Percentiles rank a stretch among this genome's conserved stretches.
Evolutionary conservation across 371 early-diverging fungal species (phyloP).

Genomic region (Mucor ambiguus): DNA sequence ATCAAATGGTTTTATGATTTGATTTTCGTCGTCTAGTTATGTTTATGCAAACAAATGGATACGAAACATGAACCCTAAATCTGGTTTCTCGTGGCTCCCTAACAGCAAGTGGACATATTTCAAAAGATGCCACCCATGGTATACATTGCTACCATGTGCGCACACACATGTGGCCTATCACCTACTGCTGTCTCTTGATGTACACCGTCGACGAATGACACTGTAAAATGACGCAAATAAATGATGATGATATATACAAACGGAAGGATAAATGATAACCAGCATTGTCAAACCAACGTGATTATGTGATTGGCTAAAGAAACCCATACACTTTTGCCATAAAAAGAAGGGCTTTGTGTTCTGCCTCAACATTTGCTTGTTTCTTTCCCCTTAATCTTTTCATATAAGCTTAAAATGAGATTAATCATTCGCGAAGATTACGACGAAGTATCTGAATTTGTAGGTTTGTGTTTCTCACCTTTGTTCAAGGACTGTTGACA

Average conservation of each 20-base stretch:
- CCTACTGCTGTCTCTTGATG: neutral
- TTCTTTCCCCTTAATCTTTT: neutral
- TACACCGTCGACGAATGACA: neutral
- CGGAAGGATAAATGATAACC: neutral
- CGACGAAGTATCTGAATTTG: slow-evolving; percentile 60
- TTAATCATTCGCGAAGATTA: slow-evolving; percentile 72
- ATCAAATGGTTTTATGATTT: neutral
- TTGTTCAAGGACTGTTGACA: neutral
- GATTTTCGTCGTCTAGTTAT: neutral
- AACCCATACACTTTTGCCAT: neutral
- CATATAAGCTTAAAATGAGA: slow-evolving; percentile 53
- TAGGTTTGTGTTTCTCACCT: slow-evolving; percentile 43
- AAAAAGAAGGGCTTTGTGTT: neutral
- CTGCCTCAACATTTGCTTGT: neutral
- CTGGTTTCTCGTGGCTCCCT: neutral
- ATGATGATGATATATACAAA: neutral
- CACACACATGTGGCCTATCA: neutral
- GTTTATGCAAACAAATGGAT: neutral
- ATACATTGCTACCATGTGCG: neutral
- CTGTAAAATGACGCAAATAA: neutral
- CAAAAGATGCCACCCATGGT: neutral
- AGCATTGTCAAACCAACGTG: neutral
- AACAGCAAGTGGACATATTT: neutral
- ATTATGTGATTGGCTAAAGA: slow-evolving; percentile 1
- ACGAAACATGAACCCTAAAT: neutral